Base-by-base conservation (phyloP, 768 basidiomycete genomes). In the Boletus sp. region DNA sequence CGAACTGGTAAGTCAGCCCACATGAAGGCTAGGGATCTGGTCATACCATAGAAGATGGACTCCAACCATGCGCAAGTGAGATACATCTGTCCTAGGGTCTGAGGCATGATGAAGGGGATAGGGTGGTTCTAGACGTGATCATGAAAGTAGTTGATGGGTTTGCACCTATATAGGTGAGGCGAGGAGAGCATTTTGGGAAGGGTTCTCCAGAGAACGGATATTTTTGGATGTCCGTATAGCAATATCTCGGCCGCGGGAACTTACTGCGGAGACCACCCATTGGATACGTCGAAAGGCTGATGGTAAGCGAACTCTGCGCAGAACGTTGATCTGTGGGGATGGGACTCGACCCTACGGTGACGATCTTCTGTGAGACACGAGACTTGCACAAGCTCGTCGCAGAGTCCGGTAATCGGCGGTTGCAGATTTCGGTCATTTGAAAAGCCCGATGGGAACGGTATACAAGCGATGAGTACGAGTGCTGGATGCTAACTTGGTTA, bases 1-100 rank as follows among this genome's bases (percentile, higher is more conserved):
- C 27, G 35, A 34, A 42, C 14, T 23, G 7, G 29, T 30, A 14
- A 14, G 7, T 32, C 5, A 15, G 21, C 25, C 25, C 5, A 34
- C 7, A 27, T n/a, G 17, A 17, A 32, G 29, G 23, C 19, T 11
- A 7, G 9, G 37, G n/a, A 27, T 1, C 4, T 5, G 3, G 10
- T 39, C 50, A 35, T 41, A 63, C 61, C 61, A 35, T 60, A 63
- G 43, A 63, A 59, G 30, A 63, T 56, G 17, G 54, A 33, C 44
- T 63, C 61, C 15, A 63, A 17, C 54, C 62, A 63, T 7, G 33
- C 52, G 15, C 57, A 53, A 9, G 43, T 44, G 43, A 63, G 54
- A 38, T 55, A 63, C 51, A 63, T 63, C 27, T 54, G 61, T 19
- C 49, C 62, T 37, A 63, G 33, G 7, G 58, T 45, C 29, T 56